Evolutionary conservation across 768 basidiomycete species (phyloP).

Genomic region (Lactarius akahatsu): DNA sequence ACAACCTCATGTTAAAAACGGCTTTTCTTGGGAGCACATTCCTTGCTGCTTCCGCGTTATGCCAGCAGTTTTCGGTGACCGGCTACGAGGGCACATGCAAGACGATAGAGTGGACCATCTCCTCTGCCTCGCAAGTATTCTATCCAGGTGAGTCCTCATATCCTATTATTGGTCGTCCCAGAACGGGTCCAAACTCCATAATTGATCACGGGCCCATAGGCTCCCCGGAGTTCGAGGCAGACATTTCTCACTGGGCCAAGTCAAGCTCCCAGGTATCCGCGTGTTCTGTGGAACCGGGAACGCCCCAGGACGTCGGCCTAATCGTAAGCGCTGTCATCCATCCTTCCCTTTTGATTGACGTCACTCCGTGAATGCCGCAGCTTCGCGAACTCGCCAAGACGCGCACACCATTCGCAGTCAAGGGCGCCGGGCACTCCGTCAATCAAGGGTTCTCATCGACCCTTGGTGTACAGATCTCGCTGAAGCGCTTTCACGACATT

Average conservation of each 20-base stretch:
- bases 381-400: constrained; percentile 4
- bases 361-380: background rate
- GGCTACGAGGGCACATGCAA: background rate
- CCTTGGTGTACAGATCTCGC: constrained; percentile 32
- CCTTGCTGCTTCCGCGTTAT: background rate
- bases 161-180: background rate
- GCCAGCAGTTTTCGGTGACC: background rate
- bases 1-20: background rate
- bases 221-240: constrained; percentile 5
- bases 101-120: background rate
- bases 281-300: constrained; percentile 29
- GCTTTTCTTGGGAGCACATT: background rate
- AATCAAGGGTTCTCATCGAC: constrained; percentile 34
- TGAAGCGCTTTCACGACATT: constrained; percentile 29
- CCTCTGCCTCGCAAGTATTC: background rate
- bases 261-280: constrained; percentile 25
- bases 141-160: background rate
- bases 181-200: background rate
- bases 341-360: background rate
- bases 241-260: constrained; percentile 25
- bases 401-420: constrained; percentile 25
- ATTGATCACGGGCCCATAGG: background rate
- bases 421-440: constrained; percentile 32
- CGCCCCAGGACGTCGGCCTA: constrained; percentile 21
- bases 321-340: constrained; percentile 9